Percentiles rank a stretch among this genome's conserved stretches.
Conservation (phyloP, 2,329 filamentous ascomycete species). For the Cryphonectria japonica region DNA sequence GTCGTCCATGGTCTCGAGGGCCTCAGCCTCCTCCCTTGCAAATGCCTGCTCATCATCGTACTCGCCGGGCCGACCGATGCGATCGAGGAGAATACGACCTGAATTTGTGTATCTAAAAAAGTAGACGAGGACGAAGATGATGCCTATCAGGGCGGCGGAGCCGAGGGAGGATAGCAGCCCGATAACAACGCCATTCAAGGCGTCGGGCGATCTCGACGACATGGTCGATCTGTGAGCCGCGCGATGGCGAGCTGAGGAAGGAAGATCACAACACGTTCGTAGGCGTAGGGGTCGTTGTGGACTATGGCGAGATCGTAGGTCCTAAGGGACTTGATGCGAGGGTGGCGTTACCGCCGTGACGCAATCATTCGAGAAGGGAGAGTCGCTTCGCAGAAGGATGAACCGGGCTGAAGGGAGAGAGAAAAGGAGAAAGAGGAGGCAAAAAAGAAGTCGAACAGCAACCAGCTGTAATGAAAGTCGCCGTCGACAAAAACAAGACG, state of each 20-base stretch:
- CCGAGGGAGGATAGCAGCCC: slow-evolving; percentile 93
- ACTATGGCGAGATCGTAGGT: slow-evolving; percentile 14
- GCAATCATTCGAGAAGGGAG: slow-evolving; percentile 29
- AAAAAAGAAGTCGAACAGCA: slow-evolving; percentile 4
- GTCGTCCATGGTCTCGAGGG: slow-evolving; percentile 94
- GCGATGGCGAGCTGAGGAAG: background rate
- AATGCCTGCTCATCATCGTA: slow-evolving; percentile 98
- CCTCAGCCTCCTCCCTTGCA: slow-evolving; percentile 89
- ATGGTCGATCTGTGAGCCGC: slow-evolving; percentile 23
- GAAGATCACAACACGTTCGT: background rate
- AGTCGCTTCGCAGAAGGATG: slow-evolving; percentile 21
- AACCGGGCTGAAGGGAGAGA: background rate
- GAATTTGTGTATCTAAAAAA: slow-evolving; percentile 90
- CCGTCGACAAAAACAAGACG: slow-evolving; percentile 10
- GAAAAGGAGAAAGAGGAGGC: slow-evolving; percentile 4
- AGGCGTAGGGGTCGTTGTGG: background rate
- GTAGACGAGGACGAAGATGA: slow-evolving; percentile 82
- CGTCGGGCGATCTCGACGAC: slow-evolving; percentile 41
- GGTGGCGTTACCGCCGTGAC: slow-evolving; percentile 33
- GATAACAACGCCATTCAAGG: slow-evolving; percentile 82
- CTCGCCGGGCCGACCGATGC: slow-evolving; percentile 90
- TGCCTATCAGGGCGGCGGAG: slow-evolving; percentile 80
- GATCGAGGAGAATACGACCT: slow-evolving; percentile 89
- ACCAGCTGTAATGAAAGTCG: slow-evolving; percentile 6
- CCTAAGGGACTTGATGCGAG: slow-evolving; percentile 20